These are phyloP conservation scores for Aspergillus japonicus DNA, from an alignment of 2,329 filamentous ascomycete genomes.

Conservation along the genomic window DNA sequence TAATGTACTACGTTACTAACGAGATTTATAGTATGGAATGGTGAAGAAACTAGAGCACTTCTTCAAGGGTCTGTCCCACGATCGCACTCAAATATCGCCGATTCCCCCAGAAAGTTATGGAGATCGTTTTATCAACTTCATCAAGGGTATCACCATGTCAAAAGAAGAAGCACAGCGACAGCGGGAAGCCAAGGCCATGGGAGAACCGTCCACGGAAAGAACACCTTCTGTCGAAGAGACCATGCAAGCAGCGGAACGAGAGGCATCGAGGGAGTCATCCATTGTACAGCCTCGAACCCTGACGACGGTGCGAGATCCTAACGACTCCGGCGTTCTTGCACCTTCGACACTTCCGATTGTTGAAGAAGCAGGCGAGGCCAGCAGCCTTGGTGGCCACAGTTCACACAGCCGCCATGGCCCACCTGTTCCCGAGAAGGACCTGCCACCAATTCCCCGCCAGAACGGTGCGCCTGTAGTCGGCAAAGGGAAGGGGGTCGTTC, in stretches of 20 bases:
- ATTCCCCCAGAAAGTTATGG: slow-evolving; percentile 88
- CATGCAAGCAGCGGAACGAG: slow-evolving; percentile 60
- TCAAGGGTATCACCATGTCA: slow-evolving; percentile 86
- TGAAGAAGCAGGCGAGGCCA: slow-evolving; percentile 80
- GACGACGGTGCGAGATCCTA: slow-evolving; percentile 56
- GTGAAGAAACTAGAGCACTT: slow-evolving; percentile 96
- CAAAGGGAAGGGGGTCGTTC: slow-evolving; percentile 27
- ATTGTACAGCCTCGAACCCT: slow-evolving; percentile 64
- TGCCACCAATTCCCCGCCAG: slow-evolving; percentile 27
- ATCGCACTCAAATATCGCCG: slow-evolving; percentile 85
- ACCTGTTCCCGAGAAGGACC: slow-evolving; percentile 30
- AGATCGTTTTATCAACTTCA: slow-evolving; percentile 90
- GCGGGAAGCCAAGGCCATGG: slow-evolving; percentile 30
- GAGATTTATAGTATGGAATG: slow-evolving; percentile 71
- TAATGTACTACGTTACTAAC: background rate
- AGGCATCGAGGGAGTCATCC: slow-evolving; percentile 60
- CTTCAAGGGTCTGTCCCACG: slow-evolving; percentile 86
- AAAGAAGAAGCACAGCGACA: slow-evolving; percentile 71
- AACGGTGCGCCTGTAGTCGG: slow-evolving; percentile 14
- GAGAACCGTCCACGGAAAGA: slow-evolving; percentile 30
- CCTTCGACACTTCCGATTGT: slow-evolving; percentile 74
- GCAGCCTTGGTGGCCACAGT: slow-evolving; percentile 62
- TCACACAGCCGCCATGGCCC: slow-evolving; percentile 46
- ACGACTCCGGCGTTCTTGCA: slow-evolving; percentile 54
- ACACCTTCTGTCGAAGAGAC: slow-evolving; percentile 52